A percentile compares a stretch with the other conserved stretches of the same genome.
These are phyloP conservation scores for Gaultheria prostrata DNA, from an alignment of 148 eudicot species.

Conservation along the genomic window DNA sequence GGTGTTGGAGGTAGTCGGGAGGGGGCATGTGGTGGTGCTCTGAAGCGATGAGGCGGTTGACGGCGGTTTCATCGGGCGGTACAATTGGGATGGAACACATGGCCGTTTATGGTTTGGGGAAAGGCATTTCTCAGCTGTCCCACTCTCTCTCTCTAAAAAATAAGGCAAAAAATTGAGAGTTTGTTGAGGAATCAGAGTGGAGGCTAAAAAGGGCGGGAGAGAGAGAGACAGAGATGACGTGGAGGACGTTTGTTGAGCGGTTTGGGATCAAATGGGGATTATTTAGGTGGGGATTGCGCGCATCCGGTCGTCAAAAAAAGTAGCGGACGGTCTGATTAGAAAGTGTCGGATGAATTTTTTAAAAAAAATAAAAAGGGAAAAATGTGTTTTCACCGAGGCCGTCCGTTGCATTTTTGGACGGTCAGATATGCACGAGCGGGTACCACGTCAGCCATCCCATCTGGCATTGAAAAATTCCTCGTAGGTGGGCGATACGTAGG, in stretches of 20 bases:
- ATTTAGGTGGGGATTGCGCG: no score
- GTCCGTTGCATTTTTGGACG: no score
- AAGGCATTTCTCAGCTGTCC: slow-evolving; percentile 3
- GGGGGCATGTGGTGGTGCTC: slow-evolving; percentile 23
- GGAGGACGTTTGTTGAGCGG: not conserved
- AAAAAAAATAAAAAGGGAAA: no score
- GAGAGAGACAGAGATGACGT: not conserved
- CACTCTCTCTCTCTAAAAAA: not conserved
- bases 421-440: no score
- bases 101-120: slow-evolving; percentile 5
- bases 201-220: not conserved
- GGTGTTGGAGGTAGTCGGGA: slow-evolving; percentile 20
- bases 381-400: no score
- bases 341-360: no score
- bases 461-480: no score
- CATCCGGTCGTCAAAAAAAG: no score
- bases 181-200: not conserved
- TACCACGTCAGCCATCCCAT: no score
- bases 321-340: no score
- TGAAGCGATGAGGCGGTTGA: slow-evolving; percentile 19
- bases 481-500: no score
- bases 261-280: not conserved
- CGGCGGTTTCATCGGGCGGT: slow-evolving; percentile 6
- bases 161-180: not conserved
- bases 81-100: not conserved